phyloP scores from a whole-genome alignment of 164 flowering plant species.

The Platanus orientalis region DNA sequence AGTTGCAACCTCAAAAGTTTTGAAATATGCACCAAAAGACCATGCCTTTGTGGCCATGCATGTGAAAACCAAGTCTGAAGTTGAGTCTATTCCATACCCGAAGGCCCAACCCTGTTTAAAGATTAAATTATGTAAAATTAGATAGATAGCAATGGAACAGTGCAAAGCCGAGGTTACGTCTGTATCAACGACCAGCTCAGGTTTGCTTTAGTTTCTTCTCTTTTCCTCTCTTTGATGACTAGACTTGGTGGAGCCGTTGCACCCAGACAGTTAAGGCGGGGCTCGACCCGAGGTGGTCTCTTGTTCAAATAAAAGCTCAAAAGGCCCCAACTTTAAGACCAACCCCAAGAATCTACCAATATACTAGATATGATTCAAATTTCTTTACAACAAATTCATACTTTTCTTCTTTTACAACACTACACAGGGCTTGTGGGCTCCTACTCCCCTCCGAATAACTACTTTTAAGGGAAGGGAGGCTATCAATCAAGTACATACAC shows the following conservation, averaged over 20 bases:
- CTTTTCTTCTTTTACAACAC: constrained; percentile 1
- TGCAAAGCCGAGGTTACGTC: not conserved
- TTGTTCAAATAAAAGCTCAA: constrained; percentile 11
- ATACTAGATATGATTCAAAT: not conserved
- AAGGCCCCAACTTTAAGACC: constrained; percentile 35
- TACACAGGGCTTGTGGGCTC: not conserved
- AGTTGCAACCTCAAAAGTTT: too few relatives aligned
- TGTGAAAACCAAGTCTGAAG: too few relatives aligned
- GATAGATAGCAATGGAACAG: not conserved
- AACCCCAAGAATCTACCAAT: constrained; percentile 26
- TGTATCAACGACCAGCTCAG: not conserved
- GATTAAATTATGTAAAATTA: too few relatives aligned
- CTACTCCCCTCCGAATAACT: not conserved
- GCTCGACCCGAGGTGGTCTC: not conserved
- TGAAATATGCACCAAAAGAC: too few relatives aligned
- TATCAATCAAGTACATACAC: constrained; percentile 15
- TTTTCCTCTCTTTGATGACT: not conserved
- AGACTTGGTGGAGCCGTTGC: not conserved
- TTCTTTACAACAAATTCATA: not conserved
- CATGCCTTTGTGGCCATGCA: too few relatives aligned
- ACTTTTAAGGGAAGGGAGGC: constrained; percentile 1
- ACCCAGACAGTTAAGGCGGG: not conserved
- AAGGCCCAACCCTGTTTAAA: too few relatives aligned
- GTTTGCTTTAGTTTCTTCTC: not conserved
- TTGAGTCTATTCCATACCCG: too few relatives aligned